Evolutionary conservation across 768 basidiomycete species (phyloP), one percentile per base, ranked within the genome.

Genomic region (Pleurotus tuoliensis): DNA sequence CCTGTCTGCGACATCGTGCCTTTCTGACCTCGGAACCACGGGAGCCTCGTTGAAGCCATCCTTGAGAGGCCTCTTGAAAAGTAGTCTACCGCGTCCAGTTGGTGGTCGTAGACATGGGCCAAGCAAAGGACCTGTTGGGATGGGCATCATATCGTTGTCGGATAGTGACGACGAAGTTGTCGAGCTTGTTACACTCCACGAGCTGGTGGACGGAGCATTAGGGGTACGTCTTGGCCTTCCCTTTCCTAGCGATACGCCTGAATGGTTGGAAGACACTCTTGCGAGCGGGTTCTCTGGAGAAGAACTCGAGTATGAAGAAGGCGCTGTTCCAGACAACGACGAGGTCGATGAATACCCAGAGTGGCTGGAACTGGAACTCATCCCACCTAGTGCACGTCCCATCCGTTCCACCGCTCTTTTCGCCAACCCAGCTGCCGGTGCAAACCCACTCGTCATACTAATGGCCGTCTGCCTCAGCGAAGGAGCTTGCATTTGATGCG

Each of bases 361-460:
- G 45, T 69, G 69, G 58, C 72, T 72, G 18, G 76, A 71, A 51
- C 70, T 74, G 25, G 75, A 76, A 43, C 69, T 71, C 41, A 71
- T 65, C 56, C 72, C 76, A 52, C 79, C 83, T 80, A 79, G 85
- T 18, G 81, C 84, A 40, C 82, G 79, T 39, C 85, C 84, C 75
- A 91, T 82, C 68, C 83, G 87, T 71, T 90, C 89, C 3, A 88
- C 88, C 3, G 90, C 88, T 56, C 86, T 80, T 64, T 84, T 86
- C 8, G 88, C 90, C 7, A 89, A 76, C 7, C 88, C 88, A 15
- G 87, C 87, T 18, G 85, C 86, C 24, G 88, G 87, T 2, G 84
- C 83, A 47, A 89, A 76, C 41, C 83, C 79, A 39, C 77, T 78
- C 2, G 86, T 82, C 73, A 91, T 84, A 62, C 88, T 90, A 59